These are phyloP conservation scores for Helichrysum umbraculigerum DNA, from an alignment of 129 eudicot genomes.

Conservation along the genomic window DNA sequence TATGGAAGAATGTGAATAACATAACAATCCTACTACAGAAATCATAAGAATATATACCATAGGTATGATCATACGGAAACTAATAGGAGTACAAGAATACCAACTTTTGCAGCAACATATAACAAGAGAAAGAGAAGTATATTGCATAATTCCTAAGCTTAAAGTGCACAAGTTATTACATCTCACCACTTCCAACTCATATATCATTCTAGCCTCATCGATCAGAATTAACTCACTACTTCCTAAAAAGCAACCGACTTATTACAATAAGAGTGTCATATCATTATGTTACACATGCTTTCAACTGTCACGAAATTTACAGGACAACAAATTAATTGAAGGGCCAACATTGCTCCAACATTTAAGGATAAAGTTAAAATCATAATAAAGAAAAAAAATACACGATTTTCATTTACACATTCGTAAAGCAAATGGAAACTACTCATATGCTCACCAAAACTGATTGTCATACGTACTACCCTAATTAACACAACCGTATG, in stretches of 20 bases:
- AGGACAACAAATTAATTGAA: neutral
- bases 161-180: neutral
- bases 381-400: no score
- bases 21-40: neutral
- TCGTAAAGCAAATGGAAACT: neutral
- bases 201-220: neutral
- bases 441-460: neutral
- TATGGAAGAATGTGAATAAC: slow-evolving; percentile 5
- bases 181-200: neutral
- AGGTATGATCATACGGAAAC: neutral
- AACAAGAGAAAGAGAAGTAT: neutral
- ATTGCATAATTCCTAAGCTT: neutral
- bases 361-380: neutral
- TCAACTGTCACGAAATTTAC: neutral
- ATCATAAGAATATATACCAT: neutral
- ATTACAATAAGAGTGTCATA: neutral
- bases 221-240: neutral
- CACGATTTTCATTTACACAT: neutral
- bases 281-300: neutral
- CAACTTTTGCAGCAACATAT: neutral
- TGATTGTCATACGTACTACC: neutral
- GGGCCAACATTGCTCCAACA: neutral
- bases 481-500: neutral
- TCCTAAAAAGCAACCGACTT: neutral
- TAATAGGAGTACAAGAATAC: slow-evolving; percentile 7